Conservation (phyloP, 257 asterid species). For the Avicennia marina region DNA sequence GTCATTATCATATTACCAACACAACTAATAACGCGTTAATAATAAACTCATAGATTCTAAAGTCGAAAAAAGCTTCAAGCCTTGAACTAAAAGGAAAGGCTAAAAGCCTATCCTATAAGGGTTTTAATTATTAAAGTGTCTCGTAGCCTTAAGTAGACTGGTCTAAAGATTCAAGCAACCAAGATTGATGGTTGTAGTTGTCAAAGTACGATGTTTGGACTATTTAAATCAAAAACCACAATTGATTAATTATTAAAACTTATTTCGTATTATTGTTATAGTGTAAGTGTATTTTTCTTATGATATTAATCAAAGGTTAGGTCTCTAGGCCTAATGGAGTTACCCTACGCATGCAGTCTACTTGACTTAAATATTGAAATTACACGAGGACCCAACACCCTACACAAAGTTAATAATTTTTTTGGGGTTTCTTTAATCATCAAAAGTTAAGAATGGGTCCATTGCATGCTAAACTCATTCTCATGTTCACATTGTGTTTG, state of each 20-base stretch:
- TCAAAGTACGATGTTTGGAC: constrained; percentile 10
- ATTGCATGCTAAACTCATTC: constrained; percentile 17
- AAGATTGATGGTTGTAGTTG: constrained; percentile 8
- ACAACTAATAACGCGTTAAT: too few relatives aligned
- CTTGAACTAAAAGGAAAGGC: too few relatives aligned
- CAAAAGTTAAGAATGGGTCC: constrained; percentile 27
- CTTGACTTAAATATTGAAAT: not conserved
- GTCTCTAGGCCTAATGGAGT: not conserved
- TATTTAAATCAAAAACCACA: not conserved
- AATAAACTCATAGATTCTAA: too few relatives aligned
- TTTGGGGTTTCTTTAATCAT: constrained; percentile 10
- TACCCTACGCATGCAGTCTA: constrained; percentile 8
- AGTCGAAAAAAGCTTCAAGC: too few relatives aligned
- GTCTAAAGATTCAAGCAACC: not conserved
- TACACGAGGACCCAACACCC: not conserved
- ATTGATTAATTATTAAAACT: too few relatives aligned
- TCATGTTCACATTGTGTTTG: constrained; percentile 7
- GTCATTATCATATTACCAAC: too few relatives aligned
- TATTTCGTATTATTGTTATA: too few relatives aligned
- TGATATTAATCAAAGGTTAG: not conserved
- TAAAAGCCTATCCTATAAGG: too few relatives aligned
- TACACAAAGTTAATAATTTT: not conserved
- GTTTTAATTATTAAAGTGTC: not conserved
- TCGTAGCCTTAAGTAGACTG: too few relatives aligned
- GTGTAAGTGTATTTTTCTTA: not conserved